Evolutionary conservation across 371 early-diverging fungal species (phyloP).

Genomic region (Cokeromyces recurvatus): DNA sequence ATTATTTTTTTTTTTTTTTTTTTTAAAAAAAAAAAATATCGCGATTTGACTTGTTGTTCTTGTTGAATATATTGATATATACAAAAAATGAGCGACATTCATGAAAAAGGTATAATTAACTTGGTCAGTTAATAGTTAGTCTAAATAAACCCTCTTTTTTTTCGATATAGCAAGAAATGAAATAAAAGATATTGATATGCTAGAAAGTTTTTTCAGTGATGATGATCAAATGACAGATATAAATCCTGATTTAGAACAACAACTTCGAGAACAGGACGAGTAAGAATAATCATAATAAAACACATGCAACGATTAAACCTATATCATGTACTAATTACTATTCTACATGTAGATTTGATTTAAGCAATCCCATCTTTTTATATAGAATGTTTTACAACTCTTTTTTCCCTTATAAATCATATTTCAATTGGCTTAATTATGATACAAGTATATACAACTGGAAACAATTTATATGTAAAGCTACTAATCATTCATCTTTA

Average conservation of each 20-base stretch:
- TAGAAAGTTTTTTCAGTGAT: conserved; percentile 14
- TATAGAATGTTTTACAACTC: conserved; percentile 75
- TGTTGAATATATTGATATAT: too few relatives aligned
- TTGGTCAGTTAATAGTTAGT: too few relatives aligned
- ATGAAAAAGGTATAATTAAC: too few relatives aligned
- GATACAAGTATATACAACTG: conserved; percentile 48
- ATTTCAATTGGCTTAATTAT: conserved; percentile 84
- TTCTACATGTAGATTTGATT: neutral
- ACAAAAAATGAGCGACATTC: too few relatives aligned
- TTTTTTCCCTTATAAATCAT: conserved; percentile 79
- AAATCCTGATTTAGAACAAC: too few relatives aligned
- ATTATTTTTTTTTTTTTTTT: too few relatives aligned
- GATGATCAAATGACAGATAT: conserved; percentile 2
- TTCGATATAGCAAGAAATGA: conserved; percentile 6
- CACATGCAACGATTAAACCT: neutral
- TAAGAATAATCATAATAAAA: neutral
- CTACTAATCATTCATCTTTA: neutral
- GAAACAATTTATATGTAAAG: neutral
- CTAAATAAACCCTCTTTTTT: too few relatives aligned
- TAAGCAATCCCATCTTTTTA: conserved; percentile 29
- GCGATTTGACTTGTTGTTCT: too few relatives aligned
- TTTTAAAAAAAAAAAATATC: too few relatives aligned
- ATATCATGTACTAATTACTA: neutral
- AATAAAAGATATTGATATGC: conserved; percentile 15
- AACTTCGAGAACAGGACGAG: neutral